Percentiles rank a stretch among this genome's conserved stretches.
These are phyloP conservation scores for Lachnellula suecica DNA, from an alignment of 2,329 filamentous ascomycete genomes.

Conservation along the genomic window DNA sequence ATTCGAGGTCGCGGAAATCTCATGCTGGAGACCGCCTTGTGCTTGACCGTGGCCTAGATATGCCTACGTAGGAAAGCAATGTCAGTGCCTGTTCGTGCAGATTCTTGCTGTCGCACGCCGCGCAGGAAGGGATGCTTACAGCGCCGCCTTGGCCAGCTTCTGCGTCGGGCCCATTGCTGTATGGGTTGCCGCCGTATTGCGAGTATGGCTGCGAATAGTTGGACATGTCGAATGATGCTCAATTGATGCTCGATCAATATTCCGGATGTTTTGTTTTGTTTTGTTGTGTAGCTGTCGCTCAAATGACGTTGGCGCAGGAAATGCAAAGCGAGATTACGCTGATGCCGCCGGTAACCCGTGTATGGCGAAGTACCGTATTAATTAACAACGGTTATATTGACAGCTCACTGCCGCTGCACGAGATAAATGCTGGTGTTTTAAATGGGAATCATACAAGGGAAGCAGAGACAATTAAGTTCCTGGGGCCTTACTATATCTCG, in stretches of 20 bases:
- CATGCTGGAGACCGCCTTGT: conserved; percentile 20
- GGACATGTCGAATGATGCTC: conserved; percentile 34
- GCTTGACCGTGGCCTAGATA: conserved; percentile 12
- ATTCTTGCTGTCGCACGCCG: background rate
- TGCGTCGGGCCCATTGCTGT: conserved; percentile 51
- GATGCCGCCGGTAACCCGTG: too few relatives aligned
- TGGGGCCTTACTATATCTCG: too few relatives aligned
- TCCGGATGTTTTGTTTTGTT: conserved; percentile 1
- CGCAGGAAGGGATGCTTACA: conserved; percentile 8
- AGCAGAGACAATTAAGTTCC: too few relatives aligned
- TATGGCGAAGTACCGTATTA: too few relatives aligned
- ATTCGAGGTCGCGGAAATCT: conserved; percentile 26
- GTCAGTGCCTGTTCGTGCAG: conserved; percentile 5
- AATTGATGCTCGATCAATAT: conserved; percentile 13
- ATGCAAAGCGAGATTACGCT: too few relatives aligned
- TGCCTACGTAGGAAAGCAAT: conserved; percentile 5
- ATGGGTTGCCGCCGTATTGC: conserved; percentile 55
- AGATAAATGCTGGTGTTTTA: too few relatives aligned
- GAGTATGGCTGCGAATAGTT: conserved; percentile 58
- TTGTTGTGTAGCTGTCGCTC: background rate
- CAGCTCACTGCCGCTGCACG: too few relatives aligned
- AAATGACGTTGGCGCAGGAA: background rate
- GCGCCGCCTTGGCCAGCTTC: conserved; percentile 32
- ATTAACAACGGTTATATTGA: too few relatives aligned
- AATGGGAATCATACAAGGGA: too few relatives aligned